Base-by-base conservation (phyloP, 805 yeast species). In the Sugiyamaella qingdaonensis region DNA sequence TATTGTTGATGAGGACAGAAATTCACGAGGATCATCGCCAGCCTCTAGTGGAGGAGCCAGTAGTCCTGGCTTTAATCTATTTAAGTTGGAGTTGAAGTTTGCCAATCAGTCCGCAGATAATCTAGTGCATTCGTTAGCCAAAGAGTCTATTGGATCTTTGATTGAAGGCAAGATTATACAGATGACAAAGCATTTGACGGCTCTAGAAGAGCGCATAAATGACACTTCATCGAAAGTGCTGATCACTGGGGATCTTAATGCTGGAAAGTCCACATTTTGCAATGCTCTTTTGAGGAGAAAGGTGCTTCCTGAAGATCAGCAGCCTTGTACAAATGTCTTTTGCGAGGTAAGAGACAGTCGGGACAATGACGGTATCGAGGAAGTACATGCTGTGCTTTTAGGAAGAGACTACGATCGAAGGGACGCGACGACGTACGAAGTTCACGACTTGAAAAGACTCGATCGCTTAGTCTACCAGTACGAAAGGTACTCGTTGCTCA, bases 221-320 rank as follows among this genome's bases (percentile, higher is more conserved):
- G 97, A 95, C 62, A 88, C 94, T 0, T 79, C 92, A 0, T 91
- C 98, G 2, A 92, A 92, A 62, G 97, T 94, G 1, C 83, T 94
- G 56, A 91, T 94, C 36, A 95, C 99, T 2, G 99, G 99, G 49
- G 99, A 94, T 68, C 78, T 94, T 59, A 94, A 94, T 66, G 86
- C 99, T 0, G 99, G 99, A 2, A 94, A 94, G 65, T 89, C 97
- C 1, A 87, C 96, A 1, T 89, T 94, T 62, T 94, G 99, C 69
- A 94, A 94, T 65, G 92, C 97, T 1, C 73, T 94, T 39, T 71
- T 94, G 54, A 76, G 91, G 59, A 78, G 94, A 49, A 79, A 81
- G 48, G 70, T 94, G 2, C 71, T 94, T 46, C 99, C 99, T 0
- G 96, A 87, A 64, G 99, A 94, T 69, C 99, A 94, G 64, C 96